Evolutionary conservation across 2,329 filamentous ascomycete genomes (phyloP), one percentile per base, ranked within the genome.

Genomic region (Penicillium janthinellum): DNA sequence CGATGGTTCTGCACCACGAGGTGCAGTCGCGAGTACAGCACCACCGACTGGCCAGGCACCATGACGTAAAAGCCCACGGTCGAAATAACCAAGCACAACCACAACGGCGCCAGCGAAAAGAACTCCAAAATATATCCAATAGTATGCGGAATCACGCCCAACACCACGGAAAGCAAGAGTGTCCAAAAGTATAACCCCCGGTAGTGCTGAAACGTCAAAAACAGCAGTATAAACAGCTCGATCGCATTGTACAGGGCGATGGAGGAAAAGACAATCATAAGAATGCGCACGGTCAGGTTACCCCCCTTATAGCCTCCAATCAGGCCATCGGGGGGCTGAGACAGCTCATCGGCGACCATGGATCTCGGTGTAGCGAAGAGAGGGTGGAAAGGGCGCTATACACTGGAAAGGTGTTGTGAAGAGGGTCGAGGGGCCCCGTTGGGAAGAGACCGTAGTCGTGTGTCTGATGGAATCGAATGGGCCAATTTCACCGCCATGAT

Each of bases 21-120:
- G 66, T 88, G 85, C 1, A 88, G 79, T 7, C 86, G 81, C 0
- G 85, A 88, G 75, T 85, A 88, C 1, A 88, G 76, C 0, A 88
- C 86, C n/a, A 88, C 65, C 0, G 83, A 83, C 68, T 87, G 84
- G 1, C 85, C 85, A 2, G 85, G 85, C 1, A 88, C 82, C 83
- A 88, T 86, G 6, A 77, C 65, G 62, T 82, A 83, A 79, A 86
- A 84, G 11, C 84, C 85, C 59, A 88, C 65, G 5, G 78, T 78
- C 39, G 82, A 75, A 2, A 82, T 61, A 7, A 77, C 73, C 22
- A 78, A 69, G 4, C 70, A 69, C 17, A 75, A 55, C 70, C 77
- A 78, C 25, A 71, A 28, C 25, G 66, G 75, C 5, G 71, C 73
- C 45, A 73, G 64, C 14, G 60, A 53, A 25, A 76, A 77, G n/a